Evolutionary conservation across 805 yeast genomes (phyloP).

Genomic region (Saccharomyces kudriavzevii): DNA sequence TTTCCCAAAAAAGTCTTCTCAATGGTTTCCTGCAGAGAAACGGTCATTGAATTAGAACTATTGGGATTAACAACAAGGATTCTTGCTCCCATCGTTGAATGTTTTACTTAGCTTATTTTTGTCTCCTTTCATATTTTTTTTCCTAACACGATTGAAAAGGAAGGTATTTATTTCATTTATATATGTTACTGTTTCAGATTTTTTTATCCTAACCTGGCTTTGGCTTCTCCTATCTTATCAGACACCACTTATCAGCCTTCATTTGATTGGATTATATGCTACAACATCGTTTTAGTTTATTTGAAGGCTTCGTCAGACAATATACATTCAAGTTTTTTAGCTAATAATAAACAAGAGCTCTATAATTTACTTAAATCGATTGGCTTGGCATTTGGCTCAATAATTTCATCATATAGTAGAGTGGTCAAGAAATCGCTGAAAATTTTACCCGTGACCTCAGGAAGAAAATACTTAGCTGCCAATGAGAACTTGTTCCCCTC

Average conservation of each 20-base stretch:
- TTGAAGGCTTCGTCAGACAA: neutral
- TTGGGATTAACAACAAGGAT: slow-evolving; percentile 22
- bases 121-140: neutral
- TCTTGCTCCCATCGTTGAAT: neutral
- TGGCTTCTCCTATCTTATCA: neutral
- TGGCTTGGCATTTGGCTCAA: slow-evolving; percentile 26
- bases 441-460: slow-evolving; percentile 63
- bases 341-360: neutral
- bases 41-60: slow-evolving; percentile 20
- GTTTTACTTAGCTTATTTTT: neutral
- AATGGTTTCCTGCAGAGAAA: slow-evolving; percentile 10
- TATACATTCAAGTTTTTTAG: neutral
- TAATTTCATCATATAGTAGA: slow-evolving; percentile 58
- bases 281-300: neutral
- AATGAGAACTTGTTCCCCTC: slow-evolving; percentile 54
- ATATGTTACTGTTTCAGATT: neutral
- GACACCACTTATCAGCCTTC: neutral
- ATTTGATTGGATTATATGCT: neutral
- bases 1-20: neutral
- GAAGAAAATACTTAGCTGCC: slow-evolving; percentile 65
- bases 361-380: slow-evolving; percentile 10
- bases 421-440: slow-evolving; percentile 74
- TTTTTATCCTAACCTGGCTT: neutral
- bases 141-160: neutral
- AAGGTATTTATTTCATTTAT: neutral